These are phyloP conservation scores for Malus sylvestris DNA, from an alignment of 306 rosid genomes.

Conservation along the genomic window DNA sequence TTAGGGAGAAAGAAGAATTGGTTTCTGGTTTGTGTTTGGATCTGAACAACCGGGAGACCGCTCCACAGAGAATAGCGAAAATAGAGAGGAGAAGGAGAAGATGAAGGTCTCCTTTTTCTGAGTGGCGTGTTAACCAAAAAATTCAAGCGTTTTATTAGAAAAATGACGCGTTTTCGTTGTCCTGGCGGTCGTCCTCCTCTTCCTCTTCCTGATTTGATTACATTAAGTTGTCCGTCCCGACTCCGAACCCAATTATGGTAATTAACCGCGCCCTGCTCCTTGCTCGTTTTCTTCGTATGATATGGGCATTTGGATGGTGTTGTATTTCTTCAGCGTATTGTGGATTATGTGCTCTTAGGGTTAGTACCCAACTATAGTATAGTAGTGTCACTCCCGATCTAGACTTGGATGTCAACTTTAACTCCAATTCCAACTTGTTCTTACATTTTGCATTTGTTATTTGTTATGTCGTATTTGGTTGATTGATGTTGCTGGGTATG, in stretches of 20 bases:
- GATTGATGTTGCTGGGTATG: slow-evolving; percentile 2
- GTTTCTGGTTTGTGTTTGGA: slow-evolving; percentile 3
- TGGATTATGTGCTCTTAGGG: background rate
- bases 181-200: background rate
- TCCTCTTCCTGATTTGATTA: background rate
- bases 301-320: background rate
- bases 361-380: background rate
- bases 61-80: background rate
- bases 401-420: background rate
- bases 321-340: background rate
- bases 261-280: background rate
- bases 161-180: background rate
- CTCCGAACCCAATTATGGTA: background rate
- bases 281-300: background rate
- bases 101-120: background rate
- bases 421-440: background rate
- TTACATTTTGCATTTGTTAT: background rate
- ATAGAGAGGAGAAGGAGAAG: background rate
- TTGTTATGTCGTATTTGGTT: background rate
- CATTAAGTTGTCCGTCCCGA: background rate
- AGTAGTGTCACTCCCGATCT: slow-evolving; percentile 8
- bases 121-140: background rate
- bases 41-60: background rate
- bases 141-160: background rate
- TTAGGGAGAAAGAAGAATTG: background rate